Conservation (phyloP, 2,329 filamentous ascomycete genomes). For the Paraphaeosphaeria minitans region DNA sequence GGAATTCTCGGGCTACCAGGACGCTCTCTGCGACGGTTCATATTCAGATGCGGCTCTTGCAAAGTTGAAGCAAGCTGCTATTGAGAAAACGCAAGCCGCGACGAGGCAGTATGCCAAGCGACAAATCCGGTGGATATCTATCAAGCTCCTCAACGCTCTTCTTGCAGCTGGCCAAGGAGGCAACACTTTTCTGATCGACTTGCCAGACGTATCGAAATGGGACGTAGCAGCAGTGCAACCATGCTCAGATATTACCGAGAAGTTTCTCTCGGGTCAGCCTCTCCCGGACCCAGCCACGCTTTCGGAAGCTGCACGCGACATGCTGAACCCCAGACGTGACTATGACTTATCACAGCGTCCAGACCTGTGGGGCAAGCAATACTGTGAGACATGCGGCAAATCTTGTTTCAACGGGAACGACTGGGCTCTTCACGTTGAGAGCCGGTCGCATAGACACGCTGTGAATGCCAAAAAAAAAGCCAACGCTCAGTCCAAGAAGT, state of each 20-base stretch:
- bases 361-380: conserved; percentile 57
- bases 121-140: conserved; percentile 84
- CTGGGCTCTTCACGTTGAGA: conserved; percentile 62
- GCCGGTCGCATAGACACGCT: conserved; percentile 58
- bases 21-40: conserved; percentile 33
- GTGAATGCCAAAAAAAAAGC: conserved; percentile 33
- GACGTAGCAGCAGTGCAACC: conserved; percentile 66
- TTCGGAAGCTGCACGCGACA: conserved; percentile 60
- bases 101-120: conserved; percentile 87
- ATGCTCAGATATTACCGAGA: conserved; percentile 64
- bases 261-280: conserved; percentile 63
- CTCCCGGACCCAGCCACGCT: conserved; percentile 63
- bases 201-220: conserved; percentile 70
- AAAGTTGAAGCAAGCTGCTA: conserved; percentile 61
- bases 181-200: conserved; percentile 79
- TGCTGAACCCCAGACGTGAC: conserved; percentile 61
- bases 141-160: conserved; percentile 76
- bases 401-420: conserved; percentile 61
- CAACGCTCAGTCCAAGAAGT: conserved; percentile 11
- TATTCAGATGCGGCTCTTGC: conserved; percentile 53
- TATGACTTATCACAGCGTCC: conserved; percentile 51
- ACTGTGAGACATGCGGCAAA: conserved; percentile 73
- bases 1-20: conserved; percentile 77
- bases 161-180: conserved; percentile 58
- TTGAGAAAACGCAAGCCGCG: conserved; percentile 79